phyloP scores from a whole-genome alignment of 2,329 filamentous ascomycete genomes.

The Paecilomyces sp. region DNA sequence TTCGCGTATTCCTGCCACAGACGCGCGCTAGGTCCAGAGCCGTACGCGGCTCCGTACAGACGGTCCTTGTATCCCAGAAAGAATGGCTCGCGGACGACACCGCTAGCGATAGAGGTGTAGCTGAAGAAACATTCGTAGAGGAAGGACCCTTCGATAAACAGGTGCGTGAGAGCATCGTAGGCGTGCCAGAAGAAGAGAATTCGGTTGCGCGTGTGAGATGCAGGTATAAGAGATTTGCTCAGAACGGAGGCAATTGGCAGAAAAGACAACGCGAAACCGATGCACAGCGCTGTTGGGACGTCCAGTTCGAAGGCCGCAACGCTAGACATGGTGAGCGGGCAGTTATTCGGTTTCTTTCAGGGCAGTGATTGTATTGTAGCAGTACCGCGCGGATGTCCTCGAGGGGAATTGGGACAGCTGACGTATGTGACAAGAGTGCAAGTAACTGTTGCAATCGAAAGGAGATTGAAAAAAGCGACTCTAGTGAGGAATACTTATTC shows the following conservation, averaged over 20 bases:
- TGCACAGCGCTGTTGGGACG: slow-evolving; percentile 45
- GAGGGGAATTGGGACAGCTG: too few species aligned
- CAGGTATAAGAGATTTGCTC: slow-evolving; percentile 46
- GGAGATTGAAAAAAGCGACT: too few species aligned
- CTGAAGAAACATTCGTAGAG: slow-evolving; percentile 91
- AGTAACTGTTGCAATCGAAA: too few species aligned
- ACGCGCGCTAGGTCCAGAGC: slow-evolving; percentile 44
- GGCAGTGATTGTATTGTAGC: neutral
- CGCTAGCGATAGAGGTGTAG: slow-evolving; percentile 40
- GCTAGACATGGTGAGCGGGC: neutral
- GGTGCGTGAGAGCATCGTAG: slow-evolving; percentile 86
- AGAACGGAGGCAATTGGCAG: slow-evolving; percentile 47
- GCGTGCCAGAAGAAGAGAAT: slow-evolving; percentile 91
- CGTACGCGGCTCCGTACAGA: slow-evolving; percentile 55
- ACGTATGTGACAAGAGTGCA: too few species aligned
- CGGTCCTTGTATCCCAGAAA: slow-evolving; percentile 49
- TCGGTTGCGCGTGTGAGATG: slow-evolving; percentile 52
- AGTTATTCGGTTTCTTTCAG: neutral
- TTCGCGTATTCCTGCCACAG: slow-evolving; percentile 62
- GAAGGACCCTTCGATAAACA: slow-evolving; percentile 83
- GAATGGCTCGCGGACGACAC: slow-evolving; percentile 27
- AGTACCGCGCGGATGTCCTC: too few species aligned
- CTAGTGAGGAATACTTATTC: too few species aligned
- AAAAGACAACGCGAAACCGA: slow-evolving; percentile 48
- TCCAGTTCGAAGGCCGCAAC: slow-evolving; percentile 28